Evolutionary conservation across 139 green algal genomes (phyloP).

Genomic region (Auxenochlorella protothecoides): DNA sequence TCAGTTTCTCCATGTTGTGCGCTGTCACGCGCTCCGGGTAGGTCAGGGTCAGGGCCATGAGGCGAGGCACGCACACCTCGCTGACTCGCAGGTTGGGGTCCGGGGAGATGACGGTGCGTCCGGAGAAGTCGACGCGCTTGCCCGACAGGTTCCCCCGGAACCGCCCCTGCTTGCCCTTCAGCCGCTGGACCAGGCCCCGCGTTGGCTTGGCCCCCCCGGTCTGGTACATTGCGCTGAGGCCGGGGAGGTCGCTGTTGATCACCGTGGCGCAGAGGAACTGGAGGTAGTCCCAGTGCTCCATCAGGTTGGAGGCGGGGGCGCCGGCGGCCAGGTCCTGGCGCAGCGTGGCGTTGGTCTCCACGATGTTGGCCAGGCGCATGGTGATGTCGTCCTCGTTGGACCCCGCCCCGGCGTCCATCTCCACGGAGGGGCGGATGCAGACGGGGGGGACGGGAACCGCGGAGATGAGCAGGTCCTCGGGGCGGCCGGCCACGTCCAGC

Average conservation of each 20-base stretch:
- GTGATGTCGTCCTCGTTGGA: conserved; percentile 98
- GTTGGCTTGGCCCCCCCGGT: conserved; percentile 56
- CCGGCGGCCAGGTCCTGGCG: conserved; percentile 67
- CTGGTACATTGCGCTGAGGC: conserved; percentile 59
- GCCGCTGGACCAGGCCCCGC: conserved; percentile 92
- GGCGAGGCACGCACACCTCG: conserved; percentile 80
- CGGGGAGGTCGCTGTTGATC: conserved; percentile 93
- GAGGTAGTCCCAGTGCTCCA: conserved; percentile 69
- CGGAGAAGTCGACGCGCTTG: conserved; percentile 96
- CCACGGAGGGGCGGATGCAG: conserved; percentile 88
- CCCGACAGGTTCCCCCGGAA: conserved; percentile 95
- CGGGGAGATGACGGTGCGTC: conserved; percentile 93
- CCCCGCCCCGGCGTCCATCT: conserved; percentile 84
- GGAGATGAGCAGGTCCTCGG: conserved; percentile 80
- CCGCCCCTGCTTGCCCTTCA: conserved; percentile 97
- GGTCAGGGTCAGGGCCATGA: conserved; percentile 85
- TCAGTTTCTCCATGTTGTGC: conserved; percentile 87
- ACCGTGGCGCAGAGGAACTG: conserved; percentile 52
- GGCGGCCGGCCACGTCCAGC: conserved; percentile 50
- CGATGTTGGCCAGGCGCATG: conserved; percentile 91
- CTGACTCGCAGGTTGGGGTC: conserved; percentile 93
- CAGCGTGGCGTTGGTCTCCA: conserved; percentile 75
- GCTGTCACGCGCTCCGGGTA: conserved; percentile 85
- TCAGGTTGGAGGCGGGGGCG: conserved; percentile 60
- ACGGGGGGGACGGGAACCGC: conserved; percentile 87